phyloP scores from a whole-genome alignment of 192 early-diverging fungal genomes.

The Rhizophagus sp. region DNA sequence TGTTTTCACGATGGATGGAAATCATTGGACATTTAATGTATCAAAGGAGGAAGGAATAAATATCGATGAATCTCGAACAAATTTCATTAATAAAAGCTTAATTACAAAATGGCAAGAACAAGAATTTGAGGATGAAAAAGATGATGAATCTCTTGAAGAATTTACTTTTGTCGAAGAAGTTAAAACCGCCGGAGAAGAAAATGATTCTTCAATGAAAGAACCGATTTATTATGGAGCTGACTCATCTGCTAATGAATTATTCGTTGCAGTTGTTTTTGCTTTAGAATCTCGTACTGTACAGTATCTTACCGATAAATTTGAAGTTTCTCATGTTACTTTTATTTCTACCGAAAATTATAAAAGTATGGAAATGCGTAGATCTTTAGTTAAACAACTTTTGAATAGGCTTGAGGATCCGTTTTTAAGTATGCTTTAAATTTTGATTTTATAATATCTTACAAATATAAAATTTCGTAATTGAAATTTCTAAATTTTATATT shows the following conservation, averaged over 20 bases:
- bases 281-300: neutral
- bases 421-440: neutral
- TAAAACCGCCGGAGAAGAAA: neutral
- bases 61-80: neutral
- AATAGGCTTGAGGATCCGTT: neutral
- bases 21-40: neutral
- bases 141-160: neutral
- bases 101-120: conserved; percentile 4
- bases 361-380: neutral
- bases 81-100: conserved; percentile 6
- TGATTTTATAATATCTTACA: neutral
- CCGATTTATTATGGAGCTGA: conserved; percentile 12
- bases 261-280: conserved; percentile 1
- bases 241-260: neutral
- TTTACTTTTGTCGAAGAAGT: neutral
- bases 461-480: neutral
- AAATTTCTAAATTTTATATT: neutral
- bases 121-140: conserved; percentile 10
- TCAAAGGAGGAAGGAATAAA: neutral
- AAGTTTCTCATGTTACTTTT: conserved; percentile 14
- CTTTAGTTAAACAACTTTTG: neutral
- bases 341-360: neutral
- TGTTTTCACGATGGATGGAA: conserved; percentile 13
- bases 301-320: conserved; percentile 16
- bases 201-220: neutral